Conservation (phyloP, 192 early-diverging fungal genomes). For the Obelidium mucronatum region DNA sequence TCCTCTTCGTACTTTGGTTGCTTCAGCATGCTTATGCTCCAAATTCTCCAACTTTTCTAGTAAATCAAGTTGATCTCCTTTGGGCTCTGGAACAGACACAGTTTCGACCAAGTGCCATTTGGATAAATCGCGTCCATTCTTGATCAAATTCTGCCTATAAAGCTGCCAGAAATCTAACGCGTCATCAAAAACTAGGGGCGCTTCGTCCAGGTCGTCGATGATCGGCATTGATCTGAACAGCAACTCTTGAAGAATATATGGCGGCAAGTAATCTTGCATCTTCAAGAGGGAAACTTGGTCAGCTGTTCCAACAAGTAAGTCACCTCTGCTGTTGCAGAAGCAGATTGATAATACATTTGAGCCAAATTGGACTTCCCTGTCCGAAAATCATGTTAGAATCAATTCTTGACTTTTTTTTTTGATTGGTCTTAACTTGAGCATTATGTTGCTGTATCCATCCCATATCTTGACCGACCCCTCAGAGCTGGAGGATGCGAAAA, state of each 20-base stretch:
- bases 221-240: constrained; percentile 11
- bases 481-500: constrained; percentile 49
- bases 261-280: constrained; percentile 60
- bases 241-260: constrained; percentile 40
- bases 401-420: background rate
- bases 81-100: background rate
- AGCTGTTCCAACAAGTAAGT: constrained; percentile 53
- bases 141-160: constrained; percentile 36
- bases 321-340: constrained; percentile 57
- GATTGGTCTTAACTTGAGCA: constrained; percentile 40
- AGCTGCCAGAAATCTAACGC: constrained; percentile 56
- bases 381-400: background rate
- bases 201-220: constrained; percentile 53
- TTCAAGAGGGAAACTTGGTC: constrained; percentile 55
- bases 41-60: constrained; percentile 7
- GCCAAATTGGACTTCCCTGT: constrained; percentile 61
- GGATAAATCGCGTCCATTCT: constrained; percentile 31
- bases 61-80: background rate
- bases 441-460: constrained; percentile 47
- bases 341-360: constrained; percentile 39
- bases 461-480: constrained; percentile 63
- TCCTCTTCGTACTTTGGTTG: background rate
- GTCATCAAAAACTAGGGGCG: constrained; percentile 52
- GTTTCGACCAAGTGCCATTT: constrained; percentile 45
- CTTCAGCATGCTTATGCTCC: constrained; percentile 6